Base-by-base conservation (phyloP, 108 stramenopile species). In the Hondaea fermentalgiana region DNA sequence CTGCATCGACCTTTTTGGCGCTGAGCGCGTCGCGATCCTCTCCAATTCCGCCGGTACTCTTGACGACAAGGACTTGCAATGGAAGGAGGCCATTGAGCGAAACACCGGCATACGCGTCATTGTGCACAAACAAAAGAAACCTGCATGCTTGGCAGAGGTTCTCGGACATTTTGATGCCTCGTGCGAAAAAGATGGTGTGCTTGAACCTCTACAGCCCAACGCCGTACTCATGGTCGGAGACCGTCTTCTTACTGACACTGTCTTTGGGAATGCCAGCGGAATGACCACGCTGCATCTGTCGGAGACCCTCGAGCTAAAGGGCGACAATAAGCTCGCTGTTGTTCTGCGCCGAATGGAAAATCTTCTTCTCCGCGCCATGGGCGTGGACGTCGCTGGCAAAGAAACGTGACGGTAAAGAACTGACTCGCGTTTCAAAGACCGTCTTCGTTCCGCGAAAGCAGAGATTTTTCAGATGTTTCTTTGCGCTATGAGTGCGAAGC, bases 41-140 rank as follows among this genome's bases (percentile, higher is more conserved):
- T 91, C 91, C 91, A 92, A 92, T 76, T 90, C 90, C 4, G 92
- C 92, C 5, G 92, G 92, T 12, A 91, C 91, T 28, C 49, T 28
- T 6, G 76, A 53, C 76, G 89, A 89, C 17, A 90, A 92, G 59
- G 89, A 91, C 60, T 44, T 59, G 5, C 76, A 35, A 28, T 90
- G 87, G 51, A 89, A 60, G 17, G 88, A 72, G 57, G 91, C 92
- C 47, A 47, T 72, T 21, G 60, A 88, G 49, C 90, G 90, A 12
- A 90, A 88, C 53, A 23, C 89, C 45, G 92, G 91, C 19, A 72
- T 92, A 19, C 88, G 90, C 25, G 92, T 92, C 45, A 28, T 92
- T 28, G 43, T 89, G 58, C 92, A 92, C 87, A 45, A 57, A 21
- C 89, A 90, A 49, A 92, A 92, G 72, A 92, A 92, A 44, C 92